phyloP scores from a whole-genome alignment of 1,284 basidiomycete genomes.

The Moesziomyces sp. region DNA sequence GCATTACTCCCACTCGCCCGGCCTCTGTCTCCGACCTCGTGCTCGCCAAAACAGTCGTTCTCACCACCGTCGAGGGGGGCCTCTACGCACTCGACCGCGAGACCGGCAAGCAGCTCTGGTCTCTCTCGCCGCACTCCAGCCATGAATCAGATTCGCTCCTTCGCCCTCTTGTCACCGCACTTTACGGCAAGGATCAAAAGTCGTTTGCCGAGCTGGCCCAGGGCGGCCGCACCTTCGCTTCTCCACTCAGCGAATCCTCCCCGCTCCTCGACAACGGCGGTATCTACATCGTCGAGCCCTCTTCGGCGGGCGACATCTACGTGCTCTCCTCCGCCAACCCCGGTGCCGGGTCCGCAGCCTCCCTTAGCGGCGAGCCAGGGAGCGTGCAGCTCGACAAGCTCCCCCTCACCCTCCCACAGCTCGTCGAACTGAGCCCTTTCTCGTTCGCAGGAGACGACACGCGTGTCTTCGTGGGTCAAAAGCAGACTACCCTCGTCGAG shows the following conservation, averaged over 20 bases:
- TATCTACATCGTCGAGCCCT: slow-evolving; percentile 88
- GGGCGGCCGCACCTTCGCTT: slow-evolving; percentile 30
- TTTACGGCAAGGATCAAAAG: slow-evolving; percentile 53
- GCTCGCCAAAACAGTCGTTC: slow-evolving; percentile 80
- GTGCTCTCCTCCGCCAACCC: slow-evolving; percentile 73
- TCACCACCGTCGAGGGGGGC: slow-evolving; percentile 88
- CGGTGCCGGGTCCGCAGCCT: slow-evolving; percentile 6
- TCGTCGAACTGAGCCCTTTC: slow-evolving; percentile 87
- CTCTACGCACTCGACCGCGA: slow-evolving; percentile 86
- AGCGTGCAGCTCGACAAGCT: slow-evolving; percentile 74
- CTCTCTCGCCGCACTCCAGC: slow-evolving; percentile 38
- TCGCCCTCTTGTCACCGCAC: slow-evolving; percentile 55
- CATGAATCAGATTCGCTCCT: slow-evolving; percentile 47
- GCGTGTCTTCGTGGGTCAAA: slow-evolving; percentile 83
- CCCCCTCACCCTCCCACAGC: slow-evolving; percentile 83
- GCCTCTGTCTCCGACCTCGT: slow-evolving; percentile 70
- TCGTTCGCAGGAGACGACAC: slow-evolving; percentile 77
- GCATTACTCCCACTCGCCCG: slow-evolving; percentile 25
- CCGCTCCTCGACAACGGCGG: slow-evolving; percentile 74
- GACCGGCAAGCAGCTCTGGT: slow-evolving; percentile 72
- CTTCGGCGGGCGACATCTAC: slow-evolving; percentile 84
- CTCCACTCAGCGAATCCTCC: slow-evolving; percentile 33
- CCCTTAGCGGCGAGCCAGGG: slow-evolving; percentile 19
- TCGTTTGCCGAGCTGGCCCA: slow-evolving; percentile 57
- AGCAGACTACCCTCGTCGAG: slow-evolving; percentile 82